Evolutionary conservation across 305 asterid genomes (phyloP).

Genomic region (Solanum hybrid): DNA sequence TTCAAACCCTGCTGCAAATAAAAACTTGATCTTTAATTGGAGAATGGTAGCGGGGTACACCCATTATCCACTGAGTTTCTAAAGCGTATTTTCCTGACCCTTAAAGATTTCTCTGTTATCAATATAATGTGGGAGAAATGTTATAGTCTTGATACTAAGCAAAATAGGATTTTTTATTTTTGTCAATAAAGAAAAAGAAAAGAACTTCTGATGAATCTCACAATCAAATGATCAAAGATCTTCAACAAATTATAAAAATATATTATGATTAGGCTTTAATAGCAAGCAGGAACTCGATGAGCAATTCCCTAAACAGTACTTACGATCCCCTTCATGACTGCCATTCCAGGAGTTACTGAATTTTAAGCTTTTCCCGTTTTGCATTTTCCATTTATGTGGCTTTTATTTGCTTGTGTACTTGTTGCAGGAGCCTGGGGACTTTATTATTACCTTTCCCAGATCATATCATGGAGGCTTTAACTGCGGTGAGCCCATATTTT

Average conservation of each 20-base stretch:
- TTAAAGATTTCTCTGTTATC: background rate
- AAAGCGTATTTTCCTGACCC: background rate
- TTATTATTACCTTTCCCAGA: conserved; percentile 88
- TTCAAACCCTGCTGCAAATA: background rate
- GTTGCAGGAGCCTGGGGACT: conserved; percentile 93
- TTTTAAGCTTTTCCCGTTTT: background rate
- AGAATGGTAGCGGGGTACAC: background rate
- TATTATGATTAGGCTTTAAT: background rate
- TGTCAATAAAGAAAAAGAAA: background rate
- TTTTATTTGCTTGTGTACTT: conserved; percentile 3
- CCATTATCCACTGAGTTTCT: background rate
- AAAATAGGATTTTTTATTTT: background rate
- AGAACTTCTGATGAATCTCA: background rate
- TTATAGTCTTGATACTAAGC: background rate
- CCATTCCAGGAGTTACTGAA: background rate
- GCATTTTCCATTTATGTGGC: background rate
- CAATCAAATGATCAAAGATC: background rate
- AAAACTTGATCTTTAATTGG: background rate
- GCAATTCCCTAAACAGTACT: background rate
- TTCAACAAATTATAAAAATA: background rate
- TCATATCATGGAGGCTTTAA: conserved; percentile 98
- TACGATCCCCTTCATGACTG: background rate
- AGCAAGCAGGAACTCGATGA: background rate
- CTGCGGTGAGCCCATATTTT: conserved; percentile 50
- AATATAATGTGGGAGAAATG: background rate